Conservation (phyloP, 805 yeast species). For the Spathaspora girioi region DNA sequence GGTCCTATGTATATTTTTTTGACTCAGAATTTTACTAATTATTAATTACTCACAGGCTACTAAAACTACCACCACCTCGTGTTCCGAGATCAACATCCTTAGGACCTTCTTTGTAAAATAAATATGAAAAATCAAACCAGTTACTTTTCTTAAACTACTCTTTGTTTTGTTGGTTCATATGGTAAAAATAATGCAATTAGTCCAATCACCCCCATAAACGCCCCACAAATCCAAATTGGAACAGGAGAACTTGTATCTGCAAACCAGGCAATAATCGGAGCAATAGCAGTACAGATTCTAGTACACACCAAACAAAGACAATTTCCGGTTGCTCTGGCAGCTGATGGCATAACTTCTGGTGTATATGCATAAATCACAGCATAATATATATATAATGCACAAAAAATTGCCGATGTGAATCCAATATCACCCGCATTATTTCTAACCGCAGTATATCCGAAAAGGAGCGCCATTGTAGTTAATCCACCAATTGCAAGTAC, state of each 20-base stretch:
- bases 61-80: neutral
- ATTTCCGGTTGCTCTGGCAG: conserved; percentile 34
- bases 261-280: conserved; percentile 36
- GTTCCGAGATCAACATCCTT: neutral
- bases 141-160: conserved; percentile 17
- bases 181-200: conserved; percentile 29
- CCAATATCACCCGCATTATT: conserved; percentile 40
- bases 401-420: conserved; percentile 51
- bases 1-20: no score
- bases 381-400: conserved; percentile 33
- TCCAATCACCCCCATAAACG: conserved; percentile 30
- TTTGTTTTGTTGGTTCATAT: conserved; percentile 27
- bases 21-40: no score
- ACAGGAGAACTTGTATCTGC: conserved; percentile 22
- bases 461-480: conserved; percentile 51
- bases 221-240: conserved; percentile 37
- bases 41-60: neutral
- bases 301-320: conserved; percentile 32
- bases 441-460: conserved; percentile 58
- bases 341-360: conserved; percentile 34
- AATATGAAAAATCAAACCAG: neutral
- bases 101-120: neutral
- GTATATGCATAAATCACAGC: conserved; percentile 33
- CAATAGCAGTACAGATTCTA: conserved; percentile 30
- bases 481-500: conserved; percentile 52